Conservation (phyloP, 805 yeast genomes). For the Lipomyces mesembrius region DNA sequence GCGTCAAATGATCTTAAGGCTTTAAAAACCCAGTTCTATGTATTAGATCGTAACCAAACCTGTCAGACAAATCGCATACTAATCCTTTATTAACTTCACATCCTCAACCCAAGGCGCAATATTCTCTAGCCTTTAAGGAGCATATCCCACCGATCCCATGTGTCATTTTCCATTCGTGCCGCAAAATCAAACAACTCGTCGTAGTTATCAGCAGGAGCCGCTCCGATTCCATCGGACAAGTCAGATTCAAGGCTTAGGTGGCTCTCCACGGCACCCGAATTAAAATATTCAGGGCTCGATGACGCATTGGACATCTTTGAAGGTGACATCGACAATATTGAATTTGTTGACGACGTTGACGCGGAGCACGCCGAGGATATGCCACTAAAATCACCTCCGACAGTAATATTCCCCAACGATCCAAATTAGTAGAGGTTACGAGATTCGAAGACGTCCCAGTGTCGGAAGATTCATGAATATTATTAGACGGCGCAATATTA, state of each 20-base stretch:
- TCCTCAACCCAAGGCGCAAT: too few species aligned
- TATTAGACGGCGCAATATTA: not conserved
- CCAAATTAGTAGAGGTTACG: not conserved
- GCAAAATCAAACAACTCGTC: constrained; percentile 18
- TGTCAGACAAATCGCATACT: too few species aligned
- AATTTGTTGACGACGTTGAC: not conserved
- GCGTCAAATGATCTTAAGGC: too few species aligned
- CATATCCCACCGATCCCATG: constrained; percentile 30
- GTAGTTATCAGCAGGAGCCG: not conserved
- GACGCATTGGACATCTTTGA: not conserved
- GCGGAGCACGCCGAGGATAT: not conserved
- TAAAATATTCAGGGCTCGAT: not conserved
- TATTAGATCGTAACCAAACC: too few species aligned
- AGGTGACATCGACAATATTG: not conserved
- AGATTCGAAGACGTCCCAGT: not conserved
- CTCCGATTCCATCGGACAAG: not conserved
- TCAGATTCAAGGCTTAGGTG: not conserved
- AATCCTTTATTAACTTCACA: too few species aligned
- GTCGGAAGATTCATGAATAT: not conserved
- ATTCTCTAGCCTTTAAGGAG: not conserved
- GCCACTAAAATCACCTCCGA: not conserved
- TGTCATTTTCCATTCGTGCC: constrained; percentile 22
- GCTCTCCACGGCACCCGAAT: not conserved
- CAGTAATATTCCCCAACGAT: not conserved
- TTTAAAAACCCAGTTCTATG: too few species aligned